Evolutionary conservation across 805 yeast genomes (phyloP), one percentile per base, ranked within the genome.

Genomic region (Starmerella kuoi): DNA sequence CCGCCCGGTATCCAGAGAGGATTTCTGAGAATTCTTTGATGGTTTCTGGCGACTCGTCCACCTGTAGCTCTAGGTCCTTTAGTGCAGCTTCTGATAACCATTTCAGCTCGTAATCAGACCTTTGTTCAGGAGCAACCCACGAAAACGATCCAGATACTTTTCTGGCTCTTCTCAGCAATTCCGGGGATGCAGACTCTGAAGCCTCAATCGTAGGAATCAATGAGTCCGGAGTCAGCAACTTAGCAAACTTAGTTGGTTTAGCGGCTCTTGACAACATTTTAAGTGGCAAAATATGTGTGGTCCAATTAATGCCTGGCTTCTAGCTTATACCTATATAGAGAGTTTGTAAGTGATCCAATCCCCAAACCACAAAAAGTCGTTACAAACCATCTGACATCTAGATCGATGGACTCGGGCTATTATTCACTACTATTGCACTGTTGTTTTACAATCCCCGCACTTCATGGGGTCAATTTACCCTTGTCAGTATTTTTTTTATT

Each of bases 41-140:
- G 4, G 55, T 53, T 32, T 68, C 74, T 9, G 21, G 9, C 30
- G 36, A 30, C 12, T 14, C 22, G 5, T 47, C 41, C 2, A 52
- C 50, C 11, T 58, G 63, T 7, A 87, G 58, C 0, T 79, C 79
- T 21, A 88, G 62, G 48, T 79, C 84, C 1, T 55, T 53, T 32
- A 84, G 54, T 0, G 93, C 91, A 0, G 61, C 61, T 0, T 67
- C 68, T 18, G 87, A 77, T 0, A 77, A 70, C 14, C 78, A 61
- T 20, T 85, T 52, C 45, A 75, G 72, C 50, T 63, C 59, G 55
- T 52, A 53, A 25, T 53, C 48, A 7, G 45, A 76, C 70, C 51
- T 64, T 62, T 44, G 69, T 67, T 46, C 81, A 0, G 98, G 97
- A 2, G 69, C 51, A 1, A 80, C 69, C 69, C 74, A 88, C 2